phyloP scores from a whole-genome alignment of 164 flowering plant genomes.

The Macadamia tetraphylla region DNA sequence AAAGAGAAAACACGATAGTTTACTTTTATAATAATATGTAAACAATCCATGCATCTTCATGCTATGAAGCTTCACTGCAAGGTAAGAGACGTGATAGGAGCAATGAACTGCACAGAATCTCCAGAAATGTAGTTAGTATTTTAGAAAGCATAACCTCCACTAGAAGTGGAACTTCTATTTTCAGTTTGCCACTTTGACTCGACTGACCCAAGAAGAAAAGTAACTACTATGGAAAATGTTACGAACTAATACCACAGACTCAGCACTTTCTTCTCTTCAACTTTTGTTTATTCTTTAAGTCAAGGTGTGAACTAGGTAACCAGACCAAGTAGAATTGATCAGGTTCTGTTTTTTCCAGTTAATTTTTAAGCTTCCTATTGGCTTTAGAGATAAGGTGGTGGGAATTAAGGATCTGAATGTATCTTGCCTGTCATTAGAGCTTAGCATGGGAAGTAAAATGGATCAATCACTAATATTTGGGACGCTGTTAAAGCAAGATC shows the following conservation, averaged over 20 bases:
- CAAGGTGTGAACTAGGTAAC: neutral
- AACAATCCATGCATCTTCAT: neutral
- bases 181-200: neutral
- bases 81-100: neutral
- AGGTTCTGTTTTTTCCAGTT: neutral
- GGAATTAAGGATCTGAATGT: neutral
- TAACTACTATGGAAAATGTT: neutral
- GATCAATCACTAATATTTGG: neutral
- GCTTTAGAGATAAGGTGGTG: neutral
- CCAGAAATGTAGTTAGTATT: neutral
- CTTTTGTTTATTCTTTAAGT: neutral
- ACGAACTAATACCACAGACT: neutral
- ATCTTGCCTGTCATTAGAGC: neutral
- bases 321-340: neutral
- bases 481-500: neutral
- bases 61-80: neutral
- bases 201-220: neutral
- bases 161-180: neutral
- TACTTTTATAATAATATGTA: neutral
- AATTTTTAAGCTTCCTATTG: neutral
- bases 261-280: no score
- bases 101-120: neutral
- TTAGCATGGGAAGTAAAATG: conserved; percentile 1
- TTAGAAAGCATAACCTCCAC: neutral
- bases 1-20: neutral